These are phyloP conservation scores for Cadophora malorum DNA, from an alignment of 2,329 filamentous ascomycete species.

Conservation along the genomic window DNA sequence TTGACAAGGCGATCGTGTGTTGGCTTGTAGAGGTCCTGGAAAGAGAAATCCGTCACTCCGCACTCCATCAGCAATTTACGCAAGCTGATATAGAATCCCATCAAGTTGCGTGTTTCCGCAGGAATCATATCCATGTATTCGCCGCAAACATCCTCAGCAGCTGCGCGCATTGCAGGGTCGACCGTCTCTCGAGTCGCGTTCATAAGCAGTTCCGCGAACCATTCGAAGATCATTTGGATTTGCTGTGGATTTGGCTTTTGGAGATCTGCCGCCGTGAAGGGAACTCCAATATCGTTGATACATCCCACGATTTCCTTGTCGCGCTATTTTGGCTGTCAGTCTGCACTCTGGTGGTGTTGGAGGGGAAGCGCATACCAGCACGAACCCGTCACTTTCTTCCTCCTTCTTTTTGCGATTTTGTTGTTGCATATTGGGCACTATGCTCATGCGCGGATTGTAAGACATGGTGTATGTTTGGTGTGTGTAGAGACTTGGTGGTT, in stretches of 20 bases:
- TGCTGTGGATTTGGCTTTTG: conserved; percentile 93
- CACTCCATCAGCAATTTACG: conserved; percentile 83
- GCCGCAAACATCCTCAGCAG: conserved; percentile 84
- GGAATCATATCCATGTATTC: conserved; percentile 85
- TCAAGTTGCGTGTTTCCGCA: conserved; percentile 86
- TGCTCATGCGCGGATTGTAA: conserved; percentile 59
- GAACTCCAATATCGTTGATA: conserved; percentile 95
- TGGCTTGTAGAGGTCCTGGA: conserved; percentile 89
- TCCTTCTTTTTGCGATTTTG: conserved; percentile 60
- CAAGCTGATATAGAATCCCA: conserved; percentile 92
- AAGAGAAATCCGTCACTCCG: conserved; percentile 91
- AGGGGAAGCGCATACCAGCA: conserved; percentile 53
- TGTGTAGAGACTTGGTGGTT: background rate
- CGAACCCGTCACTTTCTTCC: conserved; percentile 62
- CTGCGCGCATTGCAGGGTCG: conserved; percentile 92
- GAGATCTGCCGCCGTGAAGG: conserved; percentile 84
- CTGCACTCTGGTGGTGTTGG: conserved; percentile 10
- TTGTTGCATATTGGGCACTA: conserved; percentile 55
- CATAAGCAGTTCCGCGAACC: conserved; percentile 92
- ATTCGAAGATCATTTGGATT: conserved; percentile 97
- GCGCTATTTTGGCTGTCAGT: conserved; percentile 45
- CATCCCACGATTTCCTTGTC: conserved; percentile 91
- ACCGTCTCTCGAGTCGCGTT: conserved; percentile 93
- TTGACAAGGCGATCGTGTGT: conserved; percentile 90
- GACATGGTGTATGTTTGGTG: conserved; percentile 48